Base-by-base conservation (phyloP, 257 asterid genomes). In the Galeopsis tetrahit region DNA sequence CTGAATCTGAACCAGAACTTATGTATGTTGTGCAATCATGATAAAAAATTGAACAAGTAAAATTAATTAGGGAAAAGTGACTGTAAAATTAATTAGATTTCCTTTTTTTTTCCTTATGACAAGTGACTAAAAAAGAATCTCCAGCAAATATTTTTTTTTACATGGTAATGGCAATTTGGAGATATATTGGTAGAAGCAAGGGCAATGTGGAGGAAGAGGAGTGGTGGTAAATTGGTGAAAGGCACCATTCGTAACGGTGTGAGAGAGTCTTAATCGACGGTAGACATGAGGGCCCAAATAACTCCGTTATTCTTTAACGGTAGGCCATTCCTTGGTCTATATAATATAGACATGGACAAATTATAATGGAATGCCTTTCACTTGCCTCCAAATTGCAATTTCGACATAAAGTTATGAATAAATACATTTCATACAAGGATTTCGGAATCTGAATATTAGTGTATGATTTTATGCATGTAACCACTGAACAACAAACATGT, bases 221-320 rank as follows among this genome's bases (percentile, higher is more conserved):
- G n/a, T 44, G 69, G 73, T 14, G 35, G 71, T 53, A 72, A 66
- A 14, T 52, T 70, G 68, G 72, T 58, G 40, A 58, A 64, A 69
- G 78, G 76, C 80, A 75, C 77, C 58, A 76, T 55, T 75, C 63
- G 48, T 40, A 51, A 73, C 13, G 74, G 66, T 10, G 61, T 21
- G 51, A 62, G 48, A 69, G 83, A 70, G 91, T 69, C 87, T 64
- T 21, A 68, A 48, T 74, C 72, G 80, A 89, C 72, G 73, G 3
- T 58, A 73, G 91, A 86, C 92, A 87, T 33, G 73, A 78, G 85
- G 89, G 83, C 31, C 82, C 87, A 81, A 52, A 51, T 34, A 58
- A 58, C 61, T 28, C 70, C 44, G 17, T 63, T 8, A 34, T 71
- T 71, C 74, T 62, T 63, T 46, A 44, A 53, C 7, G 73, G 79